Evolutionary conservation across 352 stramenopile genomes (phyloP), one percentile per base, ranked within the genome.

Genomic region (Globisporangium parvum): DNA sequence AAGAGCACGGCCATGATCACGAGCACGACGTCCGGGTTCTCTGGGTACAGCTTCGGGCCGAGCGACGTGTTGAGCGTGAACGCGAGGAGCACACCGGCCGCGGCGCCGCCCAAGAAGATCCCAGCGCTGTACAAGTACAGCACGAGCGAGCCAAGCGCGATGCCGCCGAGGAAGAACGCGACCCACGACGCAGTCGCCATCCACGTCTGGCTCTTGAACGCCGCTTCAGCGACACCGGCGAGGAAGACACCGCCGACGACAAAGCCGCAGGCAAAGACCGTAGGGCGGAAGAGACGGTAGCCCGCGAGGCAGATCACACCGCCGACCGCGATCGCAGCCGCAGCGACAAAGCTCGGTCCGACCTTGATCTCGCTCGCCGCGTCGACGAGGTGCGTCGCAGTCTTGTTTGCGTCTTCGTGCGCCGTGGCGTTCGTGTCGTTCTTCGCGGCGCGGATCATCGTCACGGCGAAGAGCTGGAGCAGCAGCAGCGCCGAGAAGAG

Each of bases 51-150:
- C 41, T 57, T 62, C 33, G 71, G 48, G 0, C 57, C 68, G 24
- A 84, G 53, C 47, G 74, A 82, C 18, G 71, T 73, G 59, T 78
- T 75, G 41, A 81, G n/a, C 33, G 69, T 69, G 61, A 80, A 81
- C 42, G 71, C 74, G 6, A 74, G 51, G 44, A 79, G 42, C 6
- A 67, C 67, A n/a, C 74, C 74, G 26, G 60, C 71, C 1, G 72
- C 60, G 0, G 68, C 71, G 18, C 74, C 74, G 37, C 73, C 59
- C 28, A 77, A 33, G 31, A 81, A 82, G 26, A 84, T 59, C 12
- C 74, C 70, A 2, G 71, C 65, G 46, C 66, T 77, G 67, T 84
- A 84, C 3, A 84, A 51, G 57, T 67, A 66, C 17, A 79, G 24
- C 28, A 67, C 65, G 44, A 81, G 57, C 12, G 51, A 62, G 5